Percentiles rank a stretch among this genome's conserved stretches.
These are phyloP conservation scores for Dipteronia dyeriana DNA, from an alignment of 345 rosid species.

Conservation along the genomic window DNA sequence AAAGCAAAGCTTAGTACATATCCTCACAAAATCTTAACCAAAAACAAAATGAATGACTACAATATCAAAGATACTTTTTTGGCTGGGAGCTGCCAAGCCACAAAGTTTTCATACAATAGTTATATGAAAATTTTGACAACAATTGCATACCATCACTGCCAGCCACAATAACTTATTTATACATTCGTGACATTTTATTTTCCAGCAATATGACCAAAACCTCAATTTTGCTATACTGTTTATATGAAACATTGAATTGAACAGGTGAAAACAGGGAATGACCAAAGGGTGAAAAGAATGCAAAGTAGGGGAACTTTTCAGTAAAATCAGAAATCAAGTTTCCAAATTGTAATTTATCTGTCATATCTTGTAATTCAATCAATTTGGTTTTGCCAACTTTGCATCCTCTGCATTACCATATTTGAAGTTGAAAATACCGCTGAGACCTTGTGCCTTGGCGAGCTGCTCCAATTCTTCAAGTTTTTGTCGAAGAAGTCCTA, in stretches of 20 bases:
- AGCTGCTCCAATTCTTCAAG: conserved; percentile 77
- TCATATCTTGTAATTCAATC: conserved; percentile 20
- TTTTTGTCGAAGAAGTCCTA: conserved; percentile 54
- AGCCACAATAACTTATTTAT: neutral
- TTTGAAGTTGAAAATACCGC: conserved; percentile 58
- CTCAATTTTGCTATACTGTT: conserved; percentile 6
- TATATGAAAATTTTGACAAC: neutral
- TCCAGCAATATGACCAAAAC: conserved; percentile 12
- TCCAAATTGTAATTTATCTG: conserved; percentile 24
- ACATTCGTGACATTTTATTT: conserved; percentile 8
- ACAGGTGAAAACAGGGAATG: conserved; percentile 17
- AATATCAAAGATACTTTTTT: neutral
- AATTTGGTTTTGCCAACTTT: conserved; percentile 41
- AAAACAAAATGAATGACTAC: neutral
- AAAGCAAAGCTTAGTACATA: neutral
- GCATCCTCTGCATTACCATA: conserved; percentile 30
- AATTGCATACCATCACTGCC: neutral
- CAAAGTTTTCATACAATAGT: neutral
- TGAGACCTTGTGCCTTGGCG: conserved; percentile 62
- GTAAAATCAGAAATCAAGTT: conserved; percentile 17
- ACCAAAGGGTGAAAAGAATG: conserved; percentile 24
- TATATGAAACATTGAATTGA: neutral
- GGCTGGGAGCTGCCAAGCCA: neutral
- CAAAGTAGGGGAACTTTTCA: conserved; percentile 15
- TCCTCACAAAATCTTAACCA: neutral